Evolutionary conservation across 352 stramenopile species (phyloP), one percentile per base, ranked within the genome.

Genomic region (Elongisporangium prolatum): DNA sequence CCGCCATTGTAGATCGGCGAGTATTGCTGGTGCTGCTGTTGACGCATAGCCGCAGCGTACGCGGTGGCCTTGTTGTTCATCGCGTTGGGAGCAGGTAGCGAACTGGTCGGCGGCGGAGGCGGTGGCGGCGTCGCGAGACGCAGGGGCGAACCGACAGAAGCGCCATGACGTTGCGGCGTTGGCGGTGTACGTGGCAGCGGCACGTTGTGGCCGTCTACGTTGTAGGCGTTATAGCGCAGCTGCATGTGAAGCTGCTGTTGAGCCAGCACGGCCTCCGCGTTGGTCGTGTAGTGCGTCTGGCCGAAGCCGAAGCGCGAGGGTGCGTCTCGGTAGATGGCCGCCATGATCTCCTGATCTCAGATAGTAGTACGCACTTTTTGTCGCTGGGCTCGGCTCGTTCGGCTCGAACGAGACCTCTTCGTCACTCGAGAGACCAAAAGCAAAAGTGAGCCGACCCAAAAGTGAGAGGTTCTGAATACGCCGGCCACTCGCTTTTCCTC

Each of bases 271-370:
- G 65, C 60, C 57, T 75, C 67, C 2, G 64, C 54, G 56, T 75
- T 84, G 44, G 65, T 68, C 64, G 77, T 80, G 63, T 91, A 91
- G 65, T 91, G 81, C 53, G 77, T 85, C 57, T 84, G 77, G 18
- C 71, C 62, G 64, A 91, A 87, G 52, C 77, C 69, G 59, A 91
- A 85, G 37, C 79, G 77, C 64, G 73, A 74, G 24, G 75, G 71
- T 52, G 74, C 72, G 50, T 70, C 74, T 60, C 81, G 82, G 71
- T 91, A 91, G 37, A 89, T 85, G 17, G 81, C 84, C 44, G 81
- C 79, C 72, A 88, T 88, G 50, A 21, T 21, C n/a, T 58, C 11
- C 37, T 50, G 13, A 34, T 48, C 20, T 51, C 28, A 40, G 28
- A 40, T 40, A 40, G 28, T 40, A 40, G 28, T 40, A 40, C 28